Conservation (phyloP, 768 basidiomycete species). For the Dentipellis sp. region DNA sequence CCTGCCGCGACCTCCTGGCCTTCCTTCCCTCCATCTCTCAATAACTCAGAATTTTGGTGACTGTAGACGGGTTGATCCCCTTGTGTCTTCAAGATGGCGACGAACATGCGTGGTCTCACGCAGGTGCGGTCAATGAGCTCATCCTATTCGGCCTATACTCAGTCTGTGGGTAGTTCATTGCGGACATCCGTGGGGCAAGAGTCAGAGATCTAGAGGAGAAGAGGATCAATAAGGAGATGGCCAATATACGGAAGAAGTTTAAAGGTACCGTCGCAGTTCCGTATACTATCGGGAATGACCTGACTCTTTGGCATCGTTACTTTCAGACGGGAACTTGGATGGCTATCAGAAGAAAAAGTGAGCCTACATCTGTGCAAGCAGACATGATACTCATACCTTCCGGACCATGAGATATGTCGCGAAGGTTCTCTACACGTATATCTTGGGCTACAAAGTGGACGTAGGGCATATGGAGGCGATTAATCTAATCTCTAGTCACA, state of each 20-base stretch:
- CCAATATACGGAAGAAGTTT: slow-evolving; percentile 98
- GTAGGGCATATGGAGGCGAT: slow-evolving; percentile 99
- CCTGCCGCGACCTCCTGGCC: too few species aligned
- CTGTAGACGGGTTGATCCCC: too few species aligned
- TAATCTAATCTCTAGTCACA: slow-evolving; percentile 89
- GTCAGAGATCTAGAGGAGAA: slow-evolving; percentile 98
- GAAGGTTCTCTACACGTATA: slow-evolving; percentile 99
- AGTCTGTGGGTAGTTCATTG: slow-evolving; percentile 70
- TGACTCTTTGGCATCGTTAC: background rate
- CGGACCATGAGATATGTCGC: slow-evolving; percentile 68
- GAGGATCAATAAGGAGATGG: slow-evolving; percentile 99
- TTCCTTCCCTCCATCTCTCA: too few species aligned
- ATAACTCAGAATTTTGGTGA: background rate
- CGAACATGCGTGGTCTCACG: slow-evolving; percentile 86
- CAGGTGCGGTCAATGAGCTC: slow-evolving; percentile 46
- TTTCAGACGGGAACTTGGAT: slow-evolving; percentile 71
- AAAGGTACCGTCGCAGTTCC: slow-evolving; percentile 49
- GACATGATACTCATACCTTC: background rate
- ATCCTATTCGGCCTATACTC: background rate
- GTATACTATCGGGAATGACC: background rate
- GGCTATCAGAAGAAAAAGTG: slow-evolving; percentile 93
- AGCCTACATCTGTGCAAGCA: slow-evolving; percentile 18
- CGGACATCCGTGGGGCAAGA: slow-evolving; percentile 93
- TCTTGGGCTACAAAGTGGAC: slow-evolving; percentile 97
- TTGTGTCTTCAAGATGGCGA: slow-evolving; percentile 52